Base-by-base conservation (phyloP, 495 filamentous ascomycete genomes). In the Aspergillus kassunensis region DNA sequence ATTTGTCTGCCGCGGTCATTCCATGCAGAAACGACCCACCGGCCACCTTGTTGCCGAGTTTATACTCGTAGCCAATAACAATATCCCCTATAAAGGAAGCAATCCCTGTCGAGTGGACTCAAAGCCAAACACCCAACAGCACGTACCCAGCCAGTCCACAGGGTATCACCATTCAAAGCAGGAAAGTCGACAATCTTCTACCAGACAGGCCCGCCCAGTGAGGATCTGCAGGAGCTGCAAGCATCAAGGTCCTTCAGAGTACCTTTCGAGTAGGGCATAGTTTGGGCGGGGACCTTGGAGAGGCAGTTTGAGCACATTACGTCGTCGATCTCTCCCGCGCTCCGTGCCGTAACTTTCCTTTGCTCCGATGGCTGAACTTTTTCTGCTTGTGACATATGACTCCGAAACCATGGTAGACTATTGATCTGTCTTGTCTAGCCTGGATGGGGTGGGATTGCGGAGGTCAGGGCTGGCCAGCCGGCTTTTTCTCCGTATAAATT, bases 261-360 rank as follows among this genome's bases (percentile, higher is more conserved):
- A 11, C 31, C 23, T 31, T 42, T 54, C 50, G 37, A 37, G 40
- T 19, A 33, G 6, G n/a, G n/a, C n/a, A n/a, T n/a, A n/a, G n/a
- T n/a, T 20, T 23, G 41, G 35, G 20, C 36, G 56, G 55, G 63
- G 55, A 68, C 67, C 67, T 62, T 70, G 69, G n/a, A n/a, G n/a
- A 72, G 69, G 42, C 55, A 49, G 48, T 68, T 72, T 72, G 69
- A 70, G 69, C 56, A 65, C 44, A 47, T 44, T 70, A 70, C 64
- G n/a, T n/a, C 46, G 30, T 47, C 43, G 56, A 57, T 57, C 51
- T 31, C 18, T 60, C 55, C 33, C 27, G 18, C 10, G 44, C 34
- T 48, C n/a, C 30, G 16, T 39, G 20, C 21, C 6, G 10, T 4
- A 12, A 12, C 19, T 4, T 27, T 9, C 24, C 24, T 4, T 27